Evolutionary conservation across 169 alveolate species (phyloP), one percentile per base, ranked within the genome.

Genomic region (Gregarina niphandrodes): DNA sequence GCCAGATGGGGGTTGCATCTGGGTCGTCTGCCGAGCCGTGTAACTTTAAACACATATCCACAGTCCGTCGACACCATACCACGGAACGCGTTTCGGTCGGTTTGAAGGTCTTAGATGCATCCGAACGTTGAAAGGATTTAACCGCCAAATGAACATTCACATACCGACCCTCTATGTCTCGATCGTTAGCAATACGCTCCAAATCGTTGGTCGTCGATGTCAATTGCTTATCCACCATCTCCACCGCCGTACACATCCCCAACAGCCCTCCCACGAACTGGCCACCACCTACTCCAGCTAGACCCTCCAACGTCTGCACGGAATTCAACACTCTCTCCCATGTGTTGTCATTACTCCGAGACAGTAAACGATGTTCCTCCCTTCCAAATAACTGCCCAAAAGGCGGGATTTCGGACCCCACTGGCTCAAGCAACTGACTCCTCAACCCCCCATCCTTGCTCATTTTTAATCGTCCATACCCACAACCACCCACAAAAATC

Each of bases 81-180:
- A 62, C 75, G 0, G 82, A 69, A 2, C 82, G 52, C 1, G 66
- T 70, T 26, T 62, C 60, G 13, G 43, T 62, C 21, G 70, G 75
- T 28, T 59, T 61, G 49, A 72, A 72, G 3, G 61, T 67, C 19
- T 73, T 35, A 37, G 75, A 57, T 7, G 82, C 82, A 41, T 71
- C 82, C 21, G 80, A 68, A n/a, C 82, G 45, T 21, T 69, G 80
- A 47, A 71, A 71, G 31, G 75, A 58, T 20, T 70, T 60, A n/a
- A 71, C 37, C 1, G 82, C 75, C 12, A 71, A 51, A 18, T 34
- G 36, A 15, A 53, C 53, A 41, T 70, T 60, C 18, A 71, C 77
- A 49, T 49, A 57, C 28, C 71, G 61, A n/a, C 64, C 71, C 11
- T 61, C 71, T 1, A 53, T 41, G 35, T 61, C 71, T 1, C 58